Percentiles rank a stretch among this genome's conserved stretches.
Conservation (phyloP, 805 yeast genomes). For the Candida gorgasii region DNA sequence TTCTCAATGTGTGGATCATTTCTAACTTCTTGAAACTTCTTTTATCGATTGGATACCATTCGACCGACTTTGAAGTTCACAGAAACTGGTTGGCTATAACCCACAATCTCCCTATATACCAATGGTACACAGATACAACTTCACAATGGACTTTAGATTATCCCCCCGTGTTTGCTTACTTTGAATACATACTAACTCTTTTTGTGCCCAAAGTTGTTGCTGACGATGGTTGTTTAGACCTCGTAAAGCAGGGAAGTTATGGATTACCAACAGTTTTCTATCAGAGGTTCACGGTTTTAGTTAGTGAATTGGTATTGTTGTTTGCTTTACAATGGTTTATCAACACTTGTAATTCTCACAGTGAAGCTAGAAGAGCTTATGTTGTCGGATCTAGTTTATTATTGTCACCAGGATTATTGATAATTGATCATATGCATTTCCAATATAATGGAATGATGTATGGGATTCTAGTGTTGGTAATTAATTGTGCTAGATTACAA, state of each 20-base stretch:
- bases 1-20: constrained; percentile 38
- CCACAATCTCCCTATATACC: constrained; percentile 61
- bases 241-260: constrained; percentile 64
- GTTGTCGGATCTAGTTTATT: constrained; percentile 81
- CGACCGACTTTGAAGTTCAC: constrained; percentile 97
- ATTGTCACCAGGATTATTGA: constrained; percentile 84
- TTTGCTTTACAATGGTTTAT: constrained; percentile 71
- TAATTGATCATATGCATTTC: constrained; percentile 94
- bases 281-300: constrained; percentile 79
- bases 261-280: constrained; percentile 79
- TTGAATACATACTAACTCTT: constrained; percentile 77
- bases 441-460: constrained; percentile 95
- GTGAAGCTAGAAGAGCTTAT: constrained; percentile 52
- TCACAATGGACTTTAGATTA: constrained; percentile 94
- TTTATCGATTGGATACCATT: constrained; percentile 66
- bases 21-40: constrained; percentile 35
- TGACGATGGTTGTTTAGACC: constrained; percentile 75
- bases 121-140: constrained; percentile 83
- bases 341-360: constrained; percentile 40
- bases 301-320: constrained; percentile 72
- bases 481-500: constrained; percentile 66
- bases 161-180: constrained; percentile 97
- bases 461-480: constrained; percentile 74
- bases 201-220: constrained; percentile 65
- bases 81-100: constrained; percentile 97